Evolutionary conservation across 352 stramenopile genomes (phyloP), one percentile per base, ranked within the genome.

Genomic region (Pythium graminicola): DNA sequence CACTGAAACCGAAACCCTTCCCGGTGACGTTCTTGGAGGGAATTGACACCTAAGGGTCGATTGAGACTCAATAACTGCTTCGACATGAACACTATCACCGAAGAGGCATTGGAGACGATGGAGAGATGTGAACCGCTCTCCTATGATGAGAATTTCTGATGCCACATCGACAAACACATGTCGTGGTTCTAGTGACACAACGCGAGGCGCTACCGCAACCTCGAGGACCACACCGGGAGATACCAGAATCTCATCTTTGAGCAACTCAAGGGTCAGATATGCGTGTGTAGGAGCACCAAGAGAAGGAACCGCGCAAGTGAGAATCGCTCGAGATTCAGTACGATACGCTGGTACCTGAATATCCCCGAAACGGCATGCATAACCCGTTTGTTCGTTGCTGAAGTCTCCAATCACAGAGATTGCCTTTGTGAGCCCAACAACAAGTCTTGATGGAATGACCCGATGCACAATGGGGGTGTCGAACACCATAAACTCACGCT

Each of bases 91-190:
- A 5, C 5, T 47, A 14, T 60, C 53, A 26, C 60, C 60, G 33
- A 69, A 65, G 2, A 68, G 22, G 26, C 64, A 72, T 4, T 60
- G 55, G 14, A 68, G 13, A n/a, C 50, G 44, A 27, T 51, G 22
- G 1, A 46, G 7, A 0, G 20, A 28, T 5, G 46, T 19, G 38
- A 71, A 71, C 0, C 56, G 58, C n/a, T 51, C 13, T 7, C 63
- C 63, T 8, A 29, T 19, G 13, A 65, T 57, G 20, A 52, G 13
- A 28, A 71, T 19, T 14, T 27, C 19, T 2, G 29, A 16, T 13
- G 14, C 1, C 26, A 28, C 14, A 26, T 46, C 45, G 19, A 53
- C 46, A 26, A 54, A 50, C 2, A 44, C 19, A 36, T 47, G 17
- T 8, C 4, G 52, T 49, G 51, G 46, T 10, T 53, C 35, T n/a